These are phyloP conservation scores for Barnettozyma vustinii DNA, from an alignment of 805 yeast genomes.

Conservation along the genomic window DNA sequence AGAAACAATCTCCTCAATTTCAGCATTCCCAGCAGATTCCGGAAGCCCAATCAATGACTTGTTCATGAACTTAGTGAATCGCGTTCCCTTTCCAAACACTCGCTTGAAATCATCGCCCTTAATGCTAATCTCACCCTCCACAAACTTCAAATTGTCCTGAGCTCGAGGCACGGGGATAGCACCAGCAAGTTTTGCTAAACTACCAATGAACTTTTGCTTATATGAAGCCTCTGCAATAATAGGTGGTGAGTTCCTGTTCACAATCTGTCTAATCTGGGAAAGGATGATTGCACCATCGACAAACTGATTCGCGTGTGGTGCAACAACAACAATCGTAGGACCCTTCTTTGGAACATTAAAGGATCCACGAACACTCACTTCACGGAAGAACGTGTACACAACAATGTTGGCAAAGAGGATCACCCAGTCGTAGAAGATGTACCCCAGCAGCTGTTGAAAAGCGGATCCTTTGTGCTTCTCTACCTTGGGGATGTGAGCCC, in stretches of 20 bases:
- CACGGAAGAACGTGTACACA: constrained; percentile 53
- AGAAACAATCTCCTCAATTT: constrained; percentile 57
- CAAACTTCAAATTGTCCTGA: constrained; percentile 71
- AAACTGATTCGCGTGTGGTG: constrained; percentile 87
- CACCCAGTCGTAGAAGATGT: constrained; percentile 16
- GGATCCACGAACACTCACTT: constrained; percentile 68
- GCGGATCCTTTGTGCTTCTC: not conserved
- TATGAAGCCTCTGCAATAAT: constrained; percentile 79
- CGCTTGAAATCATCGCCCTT: constrained; percentile 43
- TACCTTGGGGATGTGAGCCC: not conserved
- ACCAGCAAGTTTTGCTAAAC: constrained; percentile 64
- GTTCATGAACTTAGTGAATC: constrained; percentile 52
- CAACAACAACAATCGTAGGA: constrained; percentile 73
- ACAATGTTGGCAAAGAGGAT: constrained; percentile 21
- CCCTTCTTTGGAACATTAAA: constrained; percentile 54
- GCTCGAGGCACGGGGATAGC: constrained; percentile 89
- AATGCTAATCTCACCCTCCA: constrained; percentile 60
- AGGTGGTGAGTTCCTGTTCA: constrained; percentile 66
- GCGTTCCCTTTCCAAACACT: constrained; percentile 60
- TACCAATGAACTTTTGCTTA: constrained; percentile 59
- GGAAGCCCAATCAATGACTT: constrained; percentile 76
- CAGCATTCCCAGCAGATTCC: constrained; percentile 68
- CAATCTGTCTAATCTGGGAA: constrained; percentile 60
- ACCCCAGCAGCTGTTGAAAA: not conserved
- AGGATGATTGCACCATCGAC: constrained; percentile 75